Base-by-base conservation (phyloP, 805 yeast species). In the Dipodascopsis uninucleata region DNA sequence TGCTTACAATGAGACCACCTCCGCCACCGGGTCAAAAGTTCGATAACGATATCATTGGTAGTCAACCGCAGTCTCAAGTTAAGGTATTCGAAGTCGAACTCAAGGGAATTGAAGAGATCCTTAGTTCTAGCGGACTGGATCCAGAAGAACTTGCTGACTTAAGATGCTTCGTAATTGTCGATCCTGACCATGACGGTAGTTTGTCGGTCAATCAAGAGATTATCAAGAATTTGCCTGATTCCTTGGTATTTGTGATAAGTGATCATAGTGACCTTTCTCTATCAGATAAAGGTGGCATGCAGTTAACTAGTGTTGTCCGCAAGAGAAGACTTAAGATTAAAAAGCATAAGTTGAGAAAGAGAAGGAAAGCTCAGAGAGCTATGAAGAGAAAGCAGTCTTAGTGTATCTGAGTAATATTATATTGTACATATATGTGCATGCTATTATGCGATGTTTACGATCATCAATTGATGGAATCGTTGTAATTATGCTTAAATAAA, bases 321-420 rank as follows among this genome's bases (percentile, higher is more conserved):
- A 70, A 70, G 62, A 81, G 98, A 71, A 78, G 85, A 69, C 79
- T 85, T 66, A 90, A 88, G 76, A 93, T 93, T 97, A 93, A 90
- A 78, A 86, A 89, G 64, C 98, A 93, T 70, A 93, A 93, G 74
- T 75, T 87, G 65, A 84, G 93, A 72, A 93, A 93, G 82, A 85
- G 97, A 77, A 84, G 97, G 78, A 88, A 81, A 78, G 85, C 81
- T 36, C 95, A 89, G 67, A 77, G 94, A 25, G 63, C 71, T 16
- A 55, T 63, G 50, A 61, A 68, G 41, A 56, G 72, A 39, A 61
- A 63, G 53, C 59, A 63, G 31, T 55, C 54, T 28, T 55, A 60
- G 39, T 61, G 22, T 29, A 25, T 36, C 14, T 18, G 14, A 14
- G n/a, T n/a, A n/a, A n/a, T n/a, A n/a, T n/a, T n/a, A n/a, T n/a